These are phyloP conservation scores for Dothiorella sarmentorum DNA, from an alignment of 2,329 filamentous ascomycete genomes.

Conservation along the genomic window DNA sequence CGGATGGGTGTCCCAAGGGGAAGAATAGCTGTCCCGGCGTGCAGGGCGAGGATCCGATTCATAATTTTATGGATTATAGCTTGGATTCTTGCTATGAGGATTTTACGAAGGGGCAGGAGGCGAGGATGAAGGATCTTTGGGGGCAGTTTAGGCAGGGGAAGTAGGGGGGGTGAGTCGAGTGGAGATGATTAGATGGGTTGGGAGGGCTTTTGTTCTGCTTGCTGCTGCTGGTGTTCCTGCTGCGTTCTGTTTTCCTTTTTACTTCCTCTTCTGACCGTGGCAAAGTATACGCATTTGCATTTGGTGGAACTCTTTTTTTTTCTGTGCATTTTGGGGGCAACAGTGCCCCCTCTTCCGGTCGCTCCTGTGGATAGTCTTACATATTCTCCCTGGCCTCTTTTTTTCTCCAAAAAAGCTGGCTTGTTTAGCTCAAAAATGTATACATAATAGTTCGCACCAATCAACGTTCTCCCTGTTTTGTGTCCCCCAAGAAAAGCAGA, in stretches of 20 bases:
- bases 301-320: background rate
- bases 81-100: constrained; percentile 53
- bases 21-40: constrained; percentile 52
- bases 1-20: constrained; percentile 52
- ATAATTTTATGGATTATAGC: constrained; percentile 61
- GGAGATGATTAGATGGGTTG: background rate
- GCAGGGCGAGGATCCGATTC: constrained; percentile 47
- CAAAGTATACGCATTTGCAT: background rate
- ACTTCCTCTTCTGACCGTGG: background rate
- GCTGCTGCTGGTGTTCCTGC: background rate
- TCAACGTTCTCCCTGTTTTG: too few relatives aligned
- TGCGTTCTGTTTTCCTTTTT: background rate
- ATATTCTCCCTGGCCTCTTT: too few relatives aligned
- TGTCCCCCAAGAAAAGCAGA: too few relatives aligned
- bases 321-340: background rate
- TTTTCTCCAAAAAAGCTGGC: too few relatives aligned
- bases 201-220: background rate
- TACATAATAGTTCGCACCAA: background rate
- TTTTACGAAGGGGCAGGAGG: constrained; percentile 50
- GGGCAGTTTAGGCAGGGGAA: constrained; percentile 39
- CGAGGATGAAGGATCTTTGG: constrained; percentile 53
- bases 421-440: background rate
- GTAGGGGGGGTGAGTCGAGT: constrained; percentile 15
- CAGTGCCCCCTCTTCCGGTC: background rate
- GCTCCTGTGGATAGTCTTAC: background rate